Base-by-base conservation (phyloP, 2,329 filamentous ascomycete species). In the Aspergillus fijiensis region DNA sequence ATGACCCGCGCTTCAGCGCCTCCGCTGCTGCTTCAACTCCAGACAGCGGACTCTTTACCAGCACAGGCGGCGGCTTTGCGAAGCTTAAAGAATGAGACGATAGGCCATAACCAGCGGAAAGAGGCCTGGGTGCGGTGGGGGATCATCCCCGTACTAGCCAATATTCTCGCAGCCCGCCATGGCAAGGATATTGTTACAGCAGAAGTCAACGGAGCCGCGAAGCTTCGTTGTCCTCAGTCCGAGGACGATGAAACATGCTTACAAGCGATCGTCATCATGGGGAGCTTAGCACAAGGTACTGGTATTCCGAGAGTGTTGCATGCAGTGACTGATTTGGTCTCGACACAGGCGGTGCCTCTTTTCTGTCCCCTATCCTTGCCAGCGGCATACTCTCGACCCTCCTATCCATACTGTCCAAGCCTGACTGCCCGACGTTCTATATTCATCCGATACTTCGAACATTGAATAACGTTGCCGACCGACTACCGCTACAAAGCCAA, bases 101-200 rank as follows among this genome's bases (percentile, higher is more conserved):
- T 96, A 61, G 95, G 95, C 25, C 92, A 98, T 75, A 84, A 89
- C 35, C 88, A 94, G 74, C 88, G 89, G 74, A 99, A 99, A 77
- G 89, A 94, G 76, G 77, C 86, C 59, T 93, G 89, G 81, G 83
- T 97, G 47, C 81, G 81, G 60, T 79, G 85, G 57, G 93, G 93
- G 35, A 79, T 90, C 52, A 80, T 85, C 29, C 79, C 81, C 39
- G 74, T 85, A 55, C 75, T 89, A 45, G 75, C 67, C 77, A 79
- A 75, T 72, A 74, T 76, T 69, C 75, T 73, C 74, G 80, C 60
- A 76, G 82, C 76, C 73, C 79, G 69, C 76, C 80, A 72, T 60
- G 69, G 72, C 21, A 74, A 72, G 65, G 76, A 70, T 54, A 54
- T 58, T 33, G 60, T 68, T 55, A 63, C 66, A 58, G 59, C 67